Evolutionary conservation across 2,329 filamentous ascomycete species (phyloP).

Genomic region (Phyllosticta capitalensis): DNA sequence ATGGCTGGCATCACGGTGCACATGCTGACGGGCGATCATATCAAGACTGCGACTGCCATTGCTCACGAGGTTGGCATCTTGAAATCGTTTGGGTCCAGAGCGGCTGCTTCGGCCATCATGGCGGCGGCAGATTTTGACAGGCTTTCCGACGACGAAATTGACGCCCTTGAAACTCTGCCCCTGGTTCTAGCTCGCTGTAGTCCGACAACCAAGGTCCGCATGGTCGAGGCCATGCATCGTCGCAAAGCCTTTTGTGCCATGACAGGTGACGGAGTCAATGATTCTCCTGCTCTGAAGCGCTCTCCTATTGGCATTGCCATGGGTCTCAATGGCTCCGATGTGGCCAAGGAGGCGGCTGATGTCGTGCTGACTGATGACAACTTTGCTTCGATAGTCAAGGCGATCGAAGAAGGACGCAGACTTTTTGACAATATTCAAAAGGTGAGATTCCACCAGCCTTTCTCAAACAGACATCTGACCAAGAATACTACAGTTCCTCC

Average conservation of each 20-base stretch:
- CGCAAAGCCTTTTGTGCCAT: slow-evolving; percentile 31
- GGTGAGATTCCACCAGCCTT: neutral
- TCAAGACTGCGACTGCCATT: slow-evolving; percentile 37
- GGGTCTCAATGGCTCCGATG: slow-evolving; percentile 29
- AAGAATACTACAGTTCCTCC: slow-evolving; percentile 27
- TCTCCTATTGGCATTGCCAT: slow-evolving; percentile 36
- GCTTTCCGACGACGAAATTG: slow-evolving; percentile 34
- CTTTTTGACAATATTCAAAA: slow-evolving; percentile 33
- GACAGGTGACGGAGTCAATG: slow-evolving; percentile 36
- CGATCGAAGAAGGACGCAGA: slow-evolving; percentile 31
- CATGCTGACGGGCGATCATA: slow-evolving; percentile 41
- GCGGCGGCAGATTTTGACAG: slow-evolving; percentile 36
- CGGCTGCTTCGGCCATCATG: slow-evolving; percentile 21
- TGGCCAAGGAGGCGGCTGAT: slow-evolving; percentile 32
- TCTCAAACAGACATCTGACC: neutral
- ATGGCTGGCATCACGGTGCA: slow-evolving; percentile 40
- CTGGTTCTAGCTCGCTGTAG: slow-evolving; percentile 38
- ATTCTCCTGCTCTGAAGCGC: slow-evolving; percentile 31
- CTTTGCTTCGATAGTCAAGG: slow-evolving; percentile 33
- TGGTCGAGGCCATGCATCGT: slow-evolving; percentile 34
- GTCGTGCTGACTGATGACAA: slow-evolving; percentile 34
- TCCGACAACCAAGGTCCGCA: slow-evolving; percentile 38
- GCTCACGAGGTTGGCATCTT: slow-evolving; percentile 38
- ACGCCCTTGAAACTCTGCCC: slow-evolving; percentile 32
- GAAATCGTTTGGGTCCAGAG: slow-evolving; percentile 1